Evolutionary conservation across 2,329 filamentous ascomycete genomes (phyloP).

Genomic region (Alternaria sp.): DNA sequence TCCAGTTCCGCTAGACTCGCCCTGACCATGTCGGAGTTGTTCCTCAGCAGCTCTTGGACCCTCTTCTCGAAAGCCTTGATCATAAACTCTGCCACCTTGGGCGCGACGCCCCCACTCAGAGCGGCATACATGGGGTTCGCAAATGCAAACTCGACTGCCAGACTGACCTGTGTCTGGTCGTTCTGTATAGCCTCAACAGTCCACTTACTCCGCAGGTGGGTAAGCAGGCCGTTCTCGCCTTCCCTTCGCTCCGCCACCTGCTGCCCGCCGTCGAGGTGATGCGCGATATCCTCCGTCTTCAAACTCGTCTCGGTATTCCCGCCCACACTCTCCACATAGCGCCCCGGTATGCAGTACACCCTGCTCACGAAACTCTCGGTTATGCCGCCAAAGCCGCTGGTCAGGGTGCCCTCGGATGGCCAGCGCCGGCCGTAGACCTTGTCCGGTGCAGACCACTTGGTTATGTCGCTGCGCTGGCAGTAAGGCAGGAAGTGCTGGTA

Average conservation of each 20-base stretch:
- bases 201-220: constrained; percentile 74
- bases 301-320: constrained; percentile 62
- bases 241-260: constrained; percentile 4
- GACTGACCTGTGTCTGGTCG: constrained; percentile 72
- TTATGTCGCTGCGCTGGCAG: constrained; percentile 79
- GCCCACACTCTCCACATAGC: constrained; percentile 78
- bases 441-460: constrained; percentile 69
- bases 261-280: constrained; percentile 46
- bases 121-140: constrained; percentile 86
- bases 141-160: constrained; percentile 84
- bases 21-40: constrained; percentile 26
- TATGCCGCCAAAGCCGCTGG: constrained; percentile 83
- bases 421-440: constrained; percentile 57
- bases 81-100: constrained; percentile 86
- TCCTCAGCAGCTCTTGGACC: constrained; percentile 64
- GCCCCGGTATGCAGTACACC: constrained; percentile 76
- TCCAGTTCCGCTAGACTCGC: constrained; percentile 37
- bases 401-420: constrained; percentile 79
- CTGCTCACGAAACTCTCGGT: constrained; percentile 83
- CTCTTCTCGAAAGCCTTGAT: constrained; percentile 90
- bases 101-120: constrained; percentile 80
- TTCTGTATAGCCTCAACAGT: constrained; percentile 57
- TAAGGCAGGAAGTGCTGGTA: constrained; percentile 93
- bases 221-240: constrained; percentile 59
- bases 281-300: constrained; percentile 46